A percentile compares a stretch with the other conserved stretches of the same genome.
These are phyloP conservation scores for Paecilomyces sp. DNA, from an alignment of 2,329 filamentous ascomycete genomes.

Conservation along the genomic window DNA sequence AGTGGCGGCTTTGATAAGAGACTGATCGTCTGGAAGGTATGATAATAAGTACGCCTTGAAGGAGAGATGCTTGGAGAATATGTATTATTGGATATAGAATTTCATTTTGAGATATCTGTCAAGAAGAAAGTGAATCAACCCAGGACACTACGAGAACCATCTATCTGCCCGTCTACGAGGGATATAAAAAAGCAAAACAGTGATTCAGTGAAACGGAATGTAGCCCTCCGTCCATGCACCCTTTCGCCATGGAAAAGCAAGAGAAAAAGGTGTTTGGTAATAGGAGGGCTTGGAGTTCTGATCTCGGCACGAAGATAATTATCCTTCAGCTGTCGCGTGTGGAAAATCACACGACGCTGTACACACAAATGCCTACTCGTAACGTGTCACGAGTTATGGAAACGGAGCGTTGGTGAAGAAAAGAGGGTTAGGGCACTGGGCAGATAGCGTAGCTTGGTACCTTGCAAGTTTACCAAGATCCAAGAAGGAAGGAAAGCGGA, in stretches of 20 bases:
- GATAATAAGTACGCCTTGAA: conserved; percentile 2
- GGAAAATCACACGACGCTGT: conserved; percentile 54
- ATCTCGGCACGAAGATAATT: conserved; percentile 58
- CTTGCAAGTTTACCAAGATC: background rate
- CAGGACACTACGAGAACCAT: background rate
- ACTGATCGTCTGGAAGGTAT: conserved; percentile 49
- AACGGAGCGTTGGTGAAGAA: background rate
- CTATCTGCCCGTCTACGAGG: background rate
- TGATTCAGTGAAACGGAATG: conserved; percentile 14
- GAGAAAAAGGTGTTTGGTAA: conserved; percentile 43
- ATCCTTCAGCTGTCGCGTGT: conserved; percentile 63
- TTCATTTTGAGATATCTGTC: too few relatives aligned
- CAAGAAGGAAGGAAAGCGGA: conserved; percentile 5
- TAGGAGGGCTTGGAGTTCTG: conserved; percentile 34
- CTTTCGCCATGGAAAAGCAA: conserved; percentile 28
- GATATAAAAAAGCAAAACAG: background rate
- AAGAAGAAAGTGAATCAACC: background rate
- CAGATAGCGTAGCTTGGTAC: background rate
- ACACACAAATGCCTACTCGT: conserved; percentile 60
- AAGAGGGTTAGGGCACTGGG: background rate
- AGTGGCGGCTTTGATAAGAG: conserved; percentile 60
- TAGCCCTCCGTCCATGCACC: conserved; percentile 44
- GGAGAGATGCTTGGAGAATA: background rate
- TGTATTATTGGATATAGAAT: background rate
- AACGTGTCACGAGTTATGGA: conserved; percentile 5